These are phyloP conservation scores for Pleurotus citrinopileatus DNA, from an alignment of 768 basidiomycete species.

Conservation along the genomic window DNA sequence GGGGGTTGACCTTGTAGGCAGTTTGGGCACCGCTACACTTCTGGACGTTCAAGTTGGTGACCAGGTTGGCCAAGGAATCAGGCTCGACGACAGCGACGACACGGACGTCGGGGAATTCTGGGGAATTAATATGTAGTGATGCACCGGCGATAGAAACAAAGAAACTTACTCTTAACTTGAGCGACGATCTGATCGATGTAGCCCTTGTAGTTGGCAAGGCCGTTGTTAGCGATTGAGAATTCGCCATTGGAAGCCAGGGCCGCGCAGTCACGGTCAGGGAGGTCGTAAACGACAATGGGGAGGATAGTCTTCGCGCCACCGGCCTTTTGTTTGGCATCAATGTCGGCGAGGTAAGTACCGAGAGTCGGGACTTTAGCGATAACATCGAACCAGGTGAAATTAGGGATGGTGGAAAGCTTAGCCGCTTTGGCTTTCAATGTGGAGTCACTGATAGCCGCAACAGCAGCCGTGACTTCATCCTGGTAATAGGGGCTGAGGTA, in stretches of 20 bases:
- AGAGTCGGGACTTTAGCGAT: slow-evolving; percentile 53
- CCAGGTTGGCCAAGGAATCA: slow-evolving; percentile 66
- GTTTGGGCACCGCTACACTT: slow-evolving; percentile 54
- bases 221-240: slow-evolving; percentile 55
- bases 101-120: slow-evolving; percentile 57
- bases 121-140: neutral
- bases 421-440: slow-evolving; percentile 48
- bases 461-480: slow-evolving; percentile 49
- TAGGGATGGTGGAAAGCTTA: slow-evolving; percentile 54
- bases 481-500: slow-evolving; percentile 58
- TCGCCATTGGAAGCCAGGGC: slow-evolving; percentile 67
- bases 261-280: slow-evolving; percentile 67
- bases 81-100: slow-evolving; percentile 67
- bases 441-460: slow-evolving; percentile 44
- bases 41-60: slow-evolving; percentile 59
- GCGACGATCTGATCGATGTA: slow-evolving; percentile 66
- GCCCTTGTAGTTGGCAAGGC: slow-evolving; percentile 49
- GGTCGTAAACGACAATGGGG: slow-evolving; percentile 54
- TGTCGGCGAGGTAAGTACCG: slow-evolving; percentile 56
- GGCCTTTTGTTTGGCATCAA: slow-evolving; percentile 40
- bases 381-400: slow-evolving; percentile 61
- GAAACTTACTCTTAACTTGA: slow-evolving; percentile 43
- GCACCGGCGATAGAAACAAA: neutral
- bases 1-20: slow-evolving; percentile 41
- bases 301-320: slow-evolving; percentile 47